phyloP scores from a whole-genome alignment of 2,329 filamentous ascomycete species.

The Scedosporium dehoogii region DNA sequence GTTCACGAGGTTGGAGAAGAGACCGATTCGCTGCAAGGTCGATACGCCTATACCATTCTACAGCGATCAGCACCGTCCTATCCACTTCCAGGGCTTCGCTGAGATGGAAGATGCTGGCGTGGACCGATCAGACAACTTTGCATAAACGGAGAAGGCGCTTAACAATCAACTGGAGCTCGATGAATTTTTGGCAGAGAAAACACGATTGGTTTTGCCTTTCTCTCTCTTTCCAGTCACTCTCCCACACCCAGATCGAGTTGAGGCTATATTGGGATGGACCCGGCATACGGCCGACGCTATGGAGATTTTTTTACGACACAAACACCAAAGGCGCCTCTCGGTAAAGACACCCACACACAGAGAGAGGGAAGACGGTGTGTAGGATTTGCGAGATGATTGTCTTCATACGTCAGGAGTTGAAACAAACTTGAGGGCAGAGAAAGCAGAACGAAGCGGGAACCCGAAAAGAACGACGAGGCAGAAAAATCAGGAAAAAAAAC shows the following conservation, averaged over 20 bases:
- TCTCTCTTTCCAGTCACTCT: not conserved
- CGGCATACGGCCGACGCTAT: not conserved
- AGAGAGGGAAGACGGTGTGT: not conserved
- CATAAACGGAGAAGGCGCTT: constrained; percentile 38
- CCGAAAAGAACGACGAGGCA: too few relatives aligned
- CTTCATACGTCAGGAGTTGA: not conserved
- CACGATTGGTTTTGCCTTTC: not conserved
- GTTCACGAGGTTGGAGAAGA: constrained; percentile 84
- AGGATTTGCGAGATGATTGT: not conserved
- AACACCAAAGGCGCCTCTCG: not conserved
- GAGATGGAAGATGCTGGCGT: constrained; percentile 97
- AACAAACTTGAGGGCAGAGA: not conserved
- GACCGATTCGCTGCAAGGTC: constrained; percentile 80
- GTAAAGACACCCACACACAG: not conserved
- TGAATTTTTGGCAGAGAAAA: too few relatives aligned
- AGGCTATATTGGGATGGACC: not conserved
- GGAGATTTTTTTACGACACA: not conserved
- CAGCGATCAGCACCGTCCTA: constrained; percentile 78
- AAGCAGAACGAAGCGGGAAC: not conserved
- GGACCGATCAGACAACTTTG: constrained; percentile 86
- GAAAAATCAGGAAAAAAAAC: not conserved
- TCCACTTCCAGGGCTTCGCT: constrained; percentile 96
- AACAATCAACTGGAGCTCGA: too few relatives aligned
- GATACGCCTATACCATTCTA: constrained; percentile 89
- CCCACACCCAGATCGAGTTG: not conserved